Evolutionary conservation across 2,329 filamentous ascomycete genomes (phyloP).

Genomic region (Parastagonospora nodorum): DNA sequence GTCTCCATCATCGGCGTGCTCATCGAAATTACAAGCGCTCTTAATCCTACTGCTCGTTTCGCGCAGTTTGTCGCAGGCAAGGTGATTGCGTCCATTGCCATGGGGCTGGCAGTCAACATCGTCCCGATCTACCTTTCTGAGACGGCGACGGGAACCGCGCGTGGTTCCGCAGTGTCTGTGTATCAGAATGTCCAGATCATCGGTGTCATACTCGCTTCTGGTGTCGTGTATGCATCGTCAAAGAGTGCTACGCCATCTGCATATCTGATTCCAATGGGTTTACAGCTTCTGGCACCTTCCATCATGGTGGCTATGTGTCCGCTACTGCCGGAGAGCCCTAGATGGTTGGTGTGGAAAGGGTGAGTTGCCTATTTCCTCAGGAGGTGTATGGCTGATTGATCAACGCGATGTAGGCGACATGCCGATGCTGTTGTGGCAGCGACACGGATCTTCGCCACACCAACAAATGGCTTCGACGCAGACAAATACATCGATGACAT

Average conservation of each 20-base stretch:
- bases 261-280: constrained; percentile 11
- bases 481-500: constrained; percentile 8
- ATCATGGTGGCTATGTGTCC: constrained; percentile 8
- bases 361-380: neutral
- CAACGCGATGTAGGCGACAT: neutral
- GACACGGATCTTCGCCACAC: constrained; percentile 5
- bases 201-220: constrained; percentile 11
- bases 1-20: constrained; percentile 13
- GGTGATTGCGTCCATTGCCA: constrained; percentile 13
- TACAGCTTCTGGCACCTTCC: constrained; percentile 8
- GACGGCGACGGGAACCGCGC: constrained; percentile 8
- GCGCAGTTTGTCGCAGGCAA: constrained; percentile 16
- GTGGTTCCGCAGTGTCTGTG: constrained; percentile 10
- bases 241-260: constrained; percentile 2
- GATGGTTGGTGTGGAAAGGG: constrained; percentile 16
- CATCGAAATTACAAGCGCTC: constrained; percentile 9
- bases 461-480: constrained; percentile 8
- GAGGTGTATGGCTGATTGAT: neutral
- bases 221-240: constrained; percentile 11
- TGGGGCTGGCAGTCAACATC: constrained; percentile 14
- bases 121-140: constrained; percentile 16
- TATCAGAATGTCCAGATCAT: constrained; percentile 16
- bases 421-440: constrained; percentile 7
- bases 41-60: constrained; percentile 4
- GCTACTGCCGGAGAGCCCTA: constrained; percentile 9